phyloP scores from a whole-genome alignment of 768 basidiomycete genomes.

The Auricularia cornea region DNA sequence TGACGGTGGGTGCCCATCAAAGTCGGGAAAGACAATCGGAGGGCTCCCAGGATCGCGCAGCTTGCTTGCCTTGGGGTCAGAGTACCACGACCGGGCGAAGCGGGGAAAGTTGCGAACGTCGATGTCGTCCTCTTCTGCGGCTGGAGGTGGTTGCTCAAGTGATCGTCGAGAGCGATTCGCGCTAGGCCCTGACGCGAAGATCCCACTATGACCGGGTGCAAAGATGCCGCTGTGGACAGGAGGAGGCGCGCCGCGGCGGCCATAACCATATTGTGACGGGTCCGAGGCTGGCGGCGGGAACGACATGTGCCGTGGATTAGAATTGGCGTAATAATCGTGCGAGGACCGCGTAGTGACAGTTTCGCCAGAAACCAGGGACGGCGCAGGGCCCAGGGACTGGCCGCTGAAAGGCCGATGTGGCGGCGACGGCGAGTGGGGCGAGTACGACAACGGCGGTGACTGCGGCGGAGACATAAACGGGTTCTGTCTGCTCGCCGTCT shows the following conservation, averaged over 20 bases:
- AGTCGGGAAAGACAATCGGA: not conserved
- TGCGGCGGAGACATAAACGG: slow-evolving; percentile 48
- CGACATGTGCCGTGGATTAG: not conserved
- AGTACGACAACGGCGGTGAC: slow-evolving; percentile 26
- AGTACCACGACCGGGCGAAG: not conserved
- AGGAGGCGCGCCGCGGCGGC: not conserved
- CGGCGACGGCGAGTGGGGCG: slow-evolving; percentile 1
- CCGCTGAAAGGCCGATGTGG: not conserved
- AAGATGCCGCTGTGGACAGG: not conserved
- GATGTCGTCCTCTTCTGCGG: not conserved
- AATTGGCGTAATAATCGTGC: not conserved
- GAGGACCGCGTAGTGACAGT: not conserved
- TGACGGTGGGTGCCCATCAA: not conserved
- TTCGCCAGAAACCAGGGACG: not conserved
- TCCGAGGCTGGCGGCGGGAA: not conserved
- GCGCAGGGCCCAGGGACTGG: not conserved
- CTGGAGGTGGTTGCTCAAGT: not conserved
- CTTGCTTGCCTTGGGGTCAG: slow-evolving; percentile 24
- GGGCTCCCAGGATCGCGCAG: not conserved
- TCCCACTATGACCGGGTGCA: not conserved
- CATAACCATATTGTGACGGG: not conserved
- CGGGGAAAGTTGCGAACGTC: not conserved
- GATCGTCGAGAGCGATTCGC: not conserved
- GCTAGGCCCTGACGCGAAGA: not conserved
- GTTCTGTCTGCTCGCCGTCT: slow-evolving; percentile 24